phyloP scores from a whole-genome alignment of 371 early-diverging fungal species.

The Dinochytrium kinnereticum region DNA sequence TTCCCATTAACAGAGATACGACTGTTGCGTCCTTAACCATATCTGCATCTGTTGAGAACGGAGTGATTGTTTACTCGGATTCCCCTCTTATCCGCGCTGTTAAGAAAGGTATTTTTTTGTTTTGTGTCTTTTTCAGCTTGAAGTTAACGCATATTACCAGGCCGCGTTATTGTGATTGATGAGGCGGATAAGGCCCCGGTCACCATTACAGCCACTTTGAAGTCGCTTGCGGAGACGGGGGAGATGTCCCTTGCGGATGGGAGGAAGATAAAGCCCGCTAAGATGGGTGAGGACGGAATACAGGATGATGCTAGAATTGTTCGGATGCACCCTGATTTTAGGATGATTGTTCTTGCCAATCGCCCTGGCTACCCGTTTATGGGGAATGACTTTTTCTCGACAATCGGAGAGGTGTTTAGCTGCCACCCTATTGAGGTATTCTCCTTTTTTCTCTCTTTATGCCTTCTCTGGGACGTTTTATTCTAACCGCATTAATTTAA shows the following conservation, averaged over 20 bases:
- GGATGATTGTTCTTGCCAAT: constrained; percentile 88
- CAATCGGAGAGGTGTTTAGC: constrained; percentile 72
- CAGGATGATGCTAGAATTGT: constrained; percentile 45
- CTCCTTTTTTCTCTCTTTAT: background rate
- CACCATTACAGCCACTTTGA: constrained; percentile 80
- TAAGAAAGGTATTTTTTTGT: constrained; percentile 47
- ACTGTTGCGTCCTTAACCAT: constrained; percentile 82
- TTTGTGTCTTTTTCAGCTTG: background rate
- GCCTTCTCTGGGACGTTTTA: background rate
- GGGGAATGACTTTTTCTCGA: constrained; percentile 85
- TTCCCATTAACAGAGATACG: constrained; percentile 53
- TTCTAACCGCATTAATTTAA: constrained; percentile 30
- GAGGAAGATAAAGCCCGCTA: constrained; percentile 63
- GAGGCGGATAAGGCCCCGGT: constrained; percentile 89
- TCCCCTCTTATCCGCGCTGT: constrained; percentile 78
- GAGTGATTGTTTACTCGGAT: constrained; percentile 75
- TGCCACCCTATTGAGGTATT: constrained; percentile 7
- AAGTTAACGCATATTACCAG: background rate
- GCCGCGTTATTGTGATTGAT: constrained; percentile 78
- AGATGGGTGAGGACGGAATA: background rate
- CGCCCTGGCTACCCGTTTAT: constrained; percentile 72
- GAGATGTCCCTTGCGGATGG: constrained; percentile 85
- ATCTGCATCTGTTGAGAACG: constrained; percentile 74
- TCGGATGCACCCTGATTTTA: constrained; percentile 71
- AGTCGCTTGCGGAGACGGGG: constrained; percentile 79